phyloP scores from a whole-genome alignment of 225 moss, liverwort and hornwort genomes.

The Neckera pumila region DNA sequence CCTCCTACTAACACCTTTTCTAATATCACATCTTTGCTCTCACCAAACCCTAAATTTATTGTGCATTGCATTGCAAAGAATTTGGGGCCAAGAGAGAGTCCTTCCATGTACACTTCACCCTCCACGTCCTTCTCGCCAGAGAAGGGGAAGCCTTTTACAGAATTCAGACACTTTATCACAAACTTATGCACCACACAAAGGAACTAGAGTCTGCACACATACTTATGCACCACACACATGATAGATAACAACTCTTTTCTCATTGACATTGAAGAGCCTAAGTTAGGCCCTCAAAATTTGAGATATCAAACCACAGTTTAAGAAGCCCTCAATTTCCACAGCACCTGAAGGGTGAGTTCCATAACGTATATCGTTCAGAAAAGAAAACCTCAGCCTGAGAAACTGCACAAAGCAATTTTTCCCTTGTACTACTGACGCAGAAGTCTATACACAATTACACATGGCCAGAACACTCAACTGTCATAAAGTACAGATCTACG shows the following conservation, averaged over 20 bases:
- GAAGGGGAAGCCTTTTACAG: not conserved
- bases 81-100: not conserved
- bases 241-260: not conserved
- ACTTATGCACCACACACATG: no score
- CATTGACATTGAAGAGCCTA: not conserved
- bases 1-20: not conserved
- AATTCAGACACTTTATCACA: not conserved
- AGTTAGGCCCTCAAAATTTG: not conserved
- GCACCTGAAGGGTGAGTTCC: not conserved
- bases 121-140: not conserved
- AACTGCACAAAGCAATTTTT: not conserved
- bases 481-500: constrained; percentile 18
- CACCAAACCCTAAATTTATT: not conserved
- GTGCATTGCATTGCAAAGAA: not conserved
- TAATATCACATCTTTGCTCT: not conserved
- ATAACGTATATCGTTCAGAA: not conserved
- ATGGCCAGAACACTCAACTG: not conserved
- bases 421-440: not conserved
- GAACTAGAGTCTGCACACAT: not conserved
- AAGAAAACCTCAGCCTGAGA: not conserved
- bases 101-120: not conserved
- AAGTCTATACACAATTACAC: constrained; percentile 22
- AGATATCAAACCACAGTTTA: not conserved
- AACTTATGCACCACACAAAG: not conserved
- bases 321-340: not conserved